Evolutionary conservation across 768 basidiomycete species (phyloP).

Genomic region (Boletellus ananas): DNA sequence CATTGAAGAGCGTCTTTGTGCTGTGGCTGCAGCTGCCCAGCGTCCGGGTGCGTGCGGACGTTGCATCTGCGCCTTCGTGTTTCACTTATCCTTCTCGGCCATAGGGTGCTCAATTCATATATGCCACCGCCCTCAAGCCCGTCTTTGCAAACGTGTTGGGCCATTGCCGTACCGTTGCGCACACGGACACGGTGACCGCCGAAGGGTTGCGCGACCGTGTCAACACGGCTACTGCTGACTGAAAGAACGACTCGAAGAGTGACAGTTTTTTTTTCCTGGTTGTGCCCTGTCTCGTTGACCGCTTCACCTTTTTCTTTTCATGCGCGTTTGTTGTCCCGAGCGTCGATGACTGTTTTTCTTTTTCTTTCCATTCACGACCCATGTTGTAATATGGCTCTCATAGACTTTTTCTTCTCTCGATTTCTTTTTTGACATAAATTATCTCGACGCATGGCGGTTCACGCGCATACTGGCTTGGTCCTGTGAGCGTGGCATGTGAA

Average conservation of each 20-base stretch:
- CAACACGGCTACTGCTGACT: conserved; percentile 36
- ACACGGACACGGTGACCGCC: conserved; percentile 49
- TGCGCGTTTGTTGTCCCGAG: neutral
- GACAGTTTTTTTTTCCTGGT: neutral
- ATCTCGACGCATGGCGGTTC: neutral
- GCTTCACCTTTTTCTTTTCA: neutral
- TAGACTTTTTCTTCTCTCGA: conserved; percentile 12
- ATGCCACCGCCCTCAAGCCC: conserved; percentile 75
- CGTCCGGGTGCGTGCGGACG: conserved; percentile 61
- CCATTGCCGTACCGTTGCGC: conserved; percentile 40
- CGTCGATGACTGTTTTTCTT: conserved; percentile 10
- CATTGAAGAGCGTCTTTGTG: conserved; percentile 88
- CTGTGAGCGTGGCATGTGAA: neutral
- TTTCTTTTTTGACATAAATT: neutral
- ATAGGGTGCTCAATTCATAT: conserved; percentile 84
- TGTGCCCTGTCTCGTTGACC: neutral
- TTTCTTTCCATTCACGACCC: neutral
- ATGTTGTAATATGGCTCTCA: conserved; percentile 24
- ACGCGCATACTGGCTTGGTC: neutral
- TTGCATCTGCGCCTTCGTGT: neutral
- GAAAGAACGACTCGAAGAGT: conserved; percentile 4
- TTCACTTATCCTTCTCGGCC: conserved; percentile 1
- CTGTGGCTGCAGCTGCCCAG: conserved; percentile 88
- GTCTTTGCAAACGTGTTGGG: conserved; percentile 62
- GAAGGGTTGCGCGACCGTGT: conserved; percentile 46